Evolutionary conservation across 169 alveolate genomes (phyloP).

Genomic region (Eimeria necatrix): DNA sequence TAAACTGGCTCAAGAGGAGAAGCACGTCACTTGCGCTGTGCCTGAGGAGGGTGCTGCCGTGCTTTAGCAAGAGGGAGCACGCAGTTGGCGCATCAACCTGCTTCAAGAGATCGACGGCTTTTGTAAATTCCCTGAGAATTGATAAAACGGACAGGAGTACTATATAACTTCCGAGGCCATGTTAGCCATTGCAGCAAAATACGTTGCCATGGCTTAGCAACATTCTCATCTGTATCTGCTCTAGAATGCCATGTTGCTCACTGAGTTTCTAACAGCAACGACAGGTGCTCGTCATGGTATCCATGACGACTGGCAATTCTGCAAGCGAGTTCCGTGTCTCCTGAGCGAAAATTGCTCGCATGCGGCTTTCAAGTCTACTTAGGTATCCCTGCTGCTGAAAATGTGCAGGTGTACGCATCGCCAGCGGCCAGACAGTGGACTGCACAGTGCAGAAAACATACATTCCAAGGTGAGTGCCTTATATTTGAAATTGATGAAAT

Average conservation of each 20-base stretch:
- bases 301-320: slow-evolving; percentile 79
- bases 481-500: too few species aligned
- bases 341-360: slow-evolving; percentile 17
- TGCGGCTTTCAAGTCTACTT: neutral
- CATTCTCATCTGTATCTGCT: too few species aligned
- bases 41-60: slow-evolving; percentile 72
- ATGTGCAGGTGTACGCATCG: neutral
- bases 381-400: too few species aligned
- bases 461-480: too few species aligned
- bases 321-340: slow-evolving; percentile 76
- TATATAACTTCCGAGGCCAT: too few species aligned
- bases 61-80: slow-evolving; percentile 76
- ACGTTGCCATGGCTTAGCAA: too few species aligned
- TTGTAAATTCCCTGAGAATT: slow-evolving; percentile 25
- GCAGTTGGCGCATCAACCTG: slow-evolving; percentile 79
- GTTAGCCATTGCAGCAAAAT: too few species aligned
- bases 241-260: neutral
- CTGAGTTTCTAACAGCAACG: slow-evolving; percentile 69
- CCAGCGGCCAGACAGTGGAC: neutral
- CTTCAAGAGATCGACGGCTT: slow-evolving; percentile 75
- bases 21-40: slow-evolving; percentile 75
- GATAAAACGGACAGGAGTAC: neutral
- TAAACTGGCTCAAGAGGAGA: slow-evolving; percentile 53
- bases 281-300: slow-evolving; percentile 74
- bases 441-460: neutral